A percentile compares a stretch with the other conserved stretches of the same genome.
phyloP scores from a whole-genome alignment of 1,284 basidiomycete species.

The Moniliophthora roreri region DNA sequence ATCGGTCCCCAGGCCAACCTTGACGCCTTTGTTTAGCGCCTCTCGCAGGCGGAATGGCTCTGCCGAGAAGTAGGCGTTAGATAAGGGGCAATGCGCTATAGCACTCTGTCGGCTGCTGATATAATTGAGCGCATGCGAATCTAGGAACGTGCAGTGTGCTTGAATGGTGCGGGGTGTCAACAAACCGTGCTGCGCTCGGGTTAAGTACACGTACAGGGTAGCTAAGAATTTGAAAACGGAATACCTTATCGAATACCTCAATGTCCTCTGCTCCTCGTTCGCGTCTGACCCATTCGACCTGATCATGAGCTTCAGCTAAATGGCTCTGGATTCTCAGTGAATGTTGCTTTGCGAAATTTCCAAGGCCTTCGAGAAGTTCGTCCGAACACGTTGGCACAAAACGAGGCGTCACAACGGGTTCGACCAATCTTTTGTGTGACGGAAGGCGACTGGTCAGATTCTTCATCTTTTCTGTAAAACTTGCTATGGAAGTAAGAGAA shows the following conservation, averaged over 20 bases:
- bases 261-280: slow-evolving; percentile 68
- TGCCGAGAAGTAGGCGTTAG: slow-evolving; percentile 83
- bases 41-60: slow-evolving; percentile 74
- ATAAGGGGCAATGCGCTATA: slow-evolving; percentile 83
- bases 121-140: slow-evolving; percentile 45
- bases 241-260: slow-evolving; percentile 68
- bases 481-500: slow-evolving; percentile 49
- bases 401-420: slow-evolving; percentile 81
- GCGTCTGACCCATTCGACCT: slow-evolving; percentile 66
- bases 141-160: slow-evolving; percentile 84
- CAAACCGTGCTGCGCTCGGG: slow-evolving; percentile 46
- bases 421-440: slow-evolving; percentile 51
- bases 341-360: slow-evolving; percentile 43
- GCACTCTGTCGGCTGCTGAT: slow-evolving; percentile 55
- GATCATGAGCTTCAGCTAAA: slow-evolving; percentile 72
- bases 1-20: slow-evolving; percentile 81
- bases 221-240: neutral
- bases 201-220: neutral
- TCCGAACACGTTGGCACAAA: slow-evolving; percentile 82
- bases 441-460: slow-evolving; percentile 40
- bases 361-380: slow-evolving; percentile 60
- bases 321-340: slow-evolving; percentile 69
- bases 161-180: slow-evolving; percentile 68
- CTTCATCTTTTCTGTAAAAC: slow-evolving; percentile 57
- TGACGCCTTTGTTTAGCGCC: slow-evolving; percentile 61